A percentile compares a stretch with the other conserved stretches of the same genome.
These are phyloP conservation scores for Acrocalymma vagum DNA, from an alignment of 2,329 filamentous ascomycete species.

Conservation along the genomic window DNA sequence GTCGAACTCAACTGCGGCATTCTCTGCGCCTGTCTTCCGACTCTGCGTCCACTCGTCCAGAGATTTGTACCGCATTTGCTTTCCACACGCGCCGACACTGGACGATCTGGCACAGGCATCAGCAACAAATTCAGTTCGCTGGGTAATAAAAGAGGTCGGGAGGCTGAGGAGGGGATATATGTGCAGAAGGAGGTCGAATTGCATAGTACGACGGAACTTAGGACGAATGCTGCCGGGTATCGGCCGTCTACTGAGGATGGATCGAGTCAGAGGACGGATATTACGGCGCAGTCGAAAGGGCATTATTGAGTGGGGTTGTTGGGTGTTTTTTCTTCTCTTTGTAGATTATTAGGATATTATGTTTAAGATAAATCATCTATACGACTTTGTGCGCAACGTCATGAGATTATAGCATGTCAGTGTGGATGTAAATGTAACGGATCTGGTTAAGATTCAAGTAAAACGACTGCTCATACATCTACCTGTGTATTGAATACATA, in stretches of 20 bases:
- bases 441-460: no score
- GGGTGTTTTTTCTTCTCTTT: no score
- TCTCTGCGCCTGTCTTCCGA: conserved; percentile 27
- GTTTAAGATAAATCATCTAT: no score
- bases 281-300: conserved; percentile 5
- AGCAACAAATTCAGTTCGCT: conserved; percentile 4
- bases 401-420: no score
- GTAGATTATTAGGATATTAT: no score
- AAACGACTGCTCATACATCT: no score
- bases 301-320: no score
- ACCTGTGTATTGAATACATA: no score
- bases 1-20: conserved; percentile 26
- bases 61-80: conserved; percentile 16
- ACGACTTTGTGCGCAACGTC: no score
- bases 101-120: conserved; percentile 1
- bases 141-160: conserved; percentile 2
- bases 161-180: conserved; percentile 15
- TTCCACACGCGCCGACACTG: conserved; percentile 3
- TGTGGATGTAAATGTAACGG: no score
- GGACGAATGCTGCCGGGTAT: conserved; percentile 5
- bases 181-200: conserved; percentile 24
- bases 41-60: conserved; percentile 20
- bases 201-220: conserved; percentile 23
- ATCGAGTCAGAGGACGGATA: conserved; percentile 4
- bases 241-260: conserved; percentile 8